These are phyloP conservation scores for Lichtheimia hyalospora DNA, from an alignment of 371 early-diverging fungal species.

Conservation along the genomic window DNA sequence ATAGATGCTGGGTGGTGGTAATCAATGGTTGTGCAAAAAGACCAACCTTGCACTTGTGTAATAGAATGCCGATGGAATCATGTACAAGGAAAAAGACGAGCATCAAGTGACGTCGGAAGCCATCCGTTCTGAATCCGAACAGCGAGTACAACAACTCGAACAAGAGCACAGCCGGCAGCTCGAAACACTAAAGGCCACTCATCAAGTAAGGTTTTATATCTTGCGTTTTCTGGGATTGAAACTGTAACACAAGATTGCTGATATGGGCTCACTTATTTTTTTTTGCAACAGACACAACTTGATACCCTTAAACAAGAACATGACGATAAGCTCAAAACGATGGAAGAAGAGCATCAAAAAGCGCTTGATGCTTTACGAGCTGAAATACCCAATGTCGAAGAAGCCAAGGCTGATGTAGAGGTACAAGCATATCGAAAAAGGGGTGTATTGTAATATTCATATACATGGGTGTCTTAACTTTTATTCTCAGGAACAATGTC, in stretches of 20 bases:
- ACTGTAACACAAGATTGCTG: neutral
- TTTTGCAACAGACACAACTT: conserved; percentile 8
- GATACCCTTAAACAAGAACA: conserved; percentile 12
- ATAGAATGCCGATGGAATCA: conserved; percentile 3
- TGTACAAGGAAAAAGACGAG: neutral
- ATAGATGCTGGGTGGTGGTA: neutral
- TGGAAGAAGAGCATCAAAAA: conserved; percentile 4
- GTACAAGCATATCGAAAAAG: neutral
- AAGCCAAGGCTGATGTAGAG: neutral
- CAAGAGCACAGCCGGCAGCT: conserved; percentile 2
- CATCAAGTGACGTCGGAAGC: neutral
- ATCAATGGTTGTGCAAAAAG: neutral
- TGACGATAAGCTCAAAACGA: conserved; percentile 8
- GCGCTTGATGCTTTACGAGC: conserved; percentile 1
- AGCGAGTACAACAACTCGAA: neutral
- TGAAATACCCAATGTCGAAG: neutral
- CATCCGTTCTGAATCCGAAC: neutral
- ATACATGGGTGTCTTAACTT: neutral
- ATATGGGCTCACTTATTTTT: conserved; percentile 1
- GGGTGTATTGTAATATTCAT: neutral
- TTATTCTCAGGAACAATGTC: neutral
- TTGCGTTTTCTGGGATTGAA: neutral
- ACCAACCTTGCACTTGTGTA: neutral
- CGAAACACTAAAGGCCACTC: conserved; percentile 6
- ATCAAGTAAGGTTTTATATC: conserved; percentile 4